These are phyloP conservation scores for Metschnikowia picachoensis DNA, from an alignment of 805 yeast species.

Conservation along the genomic window DNA sequence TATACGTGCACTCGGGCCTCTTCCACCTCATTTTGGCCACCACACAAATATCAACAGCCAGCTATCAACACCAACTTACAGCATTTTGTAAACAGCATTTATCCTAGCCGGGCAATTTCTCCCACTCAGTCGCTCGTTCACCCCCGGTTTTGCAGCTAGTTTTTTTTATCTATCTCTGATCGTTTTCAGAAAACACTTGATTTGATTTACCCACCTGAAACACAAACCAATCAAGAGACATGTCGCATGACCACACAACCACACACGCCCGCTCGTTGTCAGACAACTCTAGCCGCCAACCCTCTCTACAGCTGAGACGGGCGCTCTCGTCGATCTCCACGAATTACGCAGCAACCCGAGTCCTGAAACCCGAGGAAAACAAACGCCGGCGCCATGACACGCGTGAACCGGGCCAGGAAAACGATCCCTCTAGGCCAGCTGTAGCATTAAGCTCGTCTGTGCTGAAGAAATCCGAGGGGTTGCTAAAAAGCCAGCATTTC, in stretches of 20 bases:
- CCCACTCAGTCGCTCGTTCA: conserved; percentile 5
- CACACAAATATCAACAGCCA: too few species aligned
- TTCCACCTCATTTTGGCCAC: too few species aligned
- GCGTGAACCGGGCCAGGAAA: conserved; percentile 18
- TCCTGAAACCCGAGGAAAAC: conserved; percentile 17
- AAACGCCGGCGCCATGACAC: conserved; percentile 17
- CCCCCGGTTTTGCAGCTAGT: not conserved
- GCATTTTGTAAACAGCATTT: too few species aligned
- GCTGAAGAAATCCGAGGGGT: conserved; percentile 13
- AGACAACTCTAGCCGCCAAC: conserved; percentile 11
- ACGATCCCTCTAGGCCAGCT: conserved; percentile 7
- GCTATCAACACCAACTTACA: too few species aligned
- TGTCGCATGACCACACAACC: conserved; percentile 6
- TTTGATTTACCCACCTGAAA: too few species aligned
- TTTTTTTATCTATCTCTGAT: not conserved
- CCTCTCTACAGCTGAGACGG: conserved; percentile 12
- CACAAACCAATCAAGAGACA: not conserved
- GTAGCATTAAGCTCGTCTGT: conserved; percentile 7
- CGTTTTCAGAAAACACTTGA: not conserved
- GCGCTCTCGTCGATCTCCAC: conserved; percentile 17
- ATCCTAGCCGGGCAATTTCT: not conserved
- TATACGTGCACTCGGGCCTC: too few species aligned
- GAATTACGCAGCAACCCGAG: conserved; percentile 17
- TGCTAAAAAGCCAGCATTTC: conserved; percentile 18
- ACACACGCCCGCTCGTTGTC: conserved; percentile 17